phyloP scores from a whole-genome alignment of 176 grass and related monocot species.

The Bothriochloa decipiens region DNA sequence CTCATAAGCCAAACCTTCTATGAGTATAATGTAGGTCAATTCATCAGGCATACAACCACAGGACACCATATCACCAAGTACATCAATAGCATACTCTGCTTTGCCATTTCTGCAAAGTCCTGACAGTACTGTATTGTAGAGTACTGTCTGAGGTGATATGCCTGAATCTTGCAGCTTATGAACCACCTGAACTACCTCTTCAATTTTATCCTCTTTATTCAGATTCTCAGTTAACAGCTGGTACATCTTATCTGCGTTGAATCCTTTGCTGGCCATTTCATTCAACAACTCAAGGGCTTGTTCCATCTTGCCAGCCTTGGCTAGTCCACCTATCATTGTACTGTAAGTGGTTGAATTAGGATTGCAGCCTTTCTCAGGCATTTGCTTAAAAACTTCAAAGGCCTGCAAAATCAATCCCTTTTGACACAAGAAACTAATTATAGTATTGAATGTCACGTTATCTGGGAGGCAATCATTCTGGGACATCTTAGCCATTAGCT shows the following conservation, averaged over 20 bases:
- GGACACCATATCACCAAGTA: constrained; percentile 66
- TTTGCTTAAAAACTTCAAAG: constrained; percentile 61
- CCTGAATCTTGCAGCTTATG: constrained; percentile 56
- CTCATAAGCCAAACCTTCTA: constrained; percentile 66
- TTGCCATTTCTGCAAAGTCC: constrained; percentile 64
- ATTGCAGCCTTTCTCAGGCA: constrained; percentile 53
- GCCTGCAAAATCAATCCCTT: constrained; percentile 50
- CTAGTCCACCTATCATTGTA: constrained; percentile 58
- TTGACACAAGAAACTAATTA: constrained; percentile 58
- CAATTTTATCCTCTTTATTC: constrained; percentile 54
- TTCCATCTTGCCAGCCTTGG: constrained; percentile 46
- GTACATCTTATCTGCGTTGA: constrained; percentile 59
- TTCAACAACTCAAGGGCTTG: constrained; percentile 65
- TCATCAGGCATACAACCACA: constrained; percentile 70
- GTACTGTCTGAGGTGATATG: constrained; percentile 45
- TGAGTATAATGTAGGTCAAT: constrained; percentile 59
- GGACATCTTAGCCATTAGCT: constrained; percentile 33
- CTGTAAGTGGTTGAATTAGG: constrained; percentile 66
- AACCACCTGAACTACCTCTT: constrained; percentile 50
- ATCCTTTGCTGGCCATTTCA: constrained; percentile 70
- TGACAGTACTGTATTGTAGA: constrained; percentile 60
- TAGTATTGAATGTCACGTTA: constrained; percentile 59
- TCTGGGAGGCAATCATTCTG: constrained; percentile 39
- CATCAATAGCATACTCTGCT: constrained; percentile 63
- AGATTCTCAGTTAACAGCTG: constrained; percentile 51